Evolutionary conservation across 805 yeast species (phyloP), one percentile per base, ranked within the genome.

Genomic region (Suhomyces prunicola): DNA sequence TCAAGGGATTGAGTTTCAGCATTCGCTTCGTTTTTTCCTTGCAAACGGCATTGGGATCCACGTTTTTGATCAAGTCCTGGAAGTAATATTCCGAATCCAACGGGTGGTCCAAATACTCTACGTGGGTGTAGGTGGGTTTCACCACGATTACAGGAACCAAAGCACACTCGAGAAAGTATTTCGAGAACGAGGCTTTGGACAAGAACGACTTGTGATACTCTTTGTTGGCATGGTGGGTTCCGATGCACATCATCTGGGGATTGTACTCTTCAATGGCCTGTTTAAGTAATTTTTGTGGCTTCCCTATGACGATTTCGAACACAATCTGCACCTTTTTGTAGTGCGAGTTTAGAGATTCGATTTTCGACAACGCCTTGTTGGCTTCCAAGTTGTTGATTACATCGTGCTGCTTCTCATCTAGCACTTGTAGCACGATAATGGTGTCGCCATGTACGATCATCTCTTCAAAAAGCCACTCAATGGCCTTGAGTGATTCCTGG

Each of bases 201-300:
- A 73, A 62, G 40, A 74, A 61, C 12, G 66, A 58, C 54, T 61
- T 57, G 39, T 62, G 64, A n/a, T 60, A 60, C n/a, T 41, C 33
- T 9, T 39, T 33, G 47, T 63, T 62, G 12, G 62, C 70, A 47
- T 70, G 72, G 53, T 71, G 75, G 8, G 77, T 71, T 2, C 80
- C 80, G 23, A 76, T 72, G 31, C 71, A 61, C 79, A 76, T 73
- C 77, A 75, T 73, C n/a, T 71, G 70, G 2, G 80, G 80, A 47
- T 65, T 61, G 56, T 71, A 76, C 57, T 74, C 79, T 24, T 67
- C 69, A 22, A 76, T 72, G 6, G 80, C 79, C 31, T 58, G 60
- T 53, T 71, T 68, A 54, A 76, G 61, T 19, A 68, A 52, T 54
- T 72, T 71, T 54, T 71, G 74, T 4, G 78, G 77, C 47, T 70